A percentile compares a stretch with the other conserved stretches of the same genome.
These are phyloP conservation scores for Chrysoporthe deuterocubensis DNA, from an alignment of 2,329 filamentous ascomycete species.

Conservation along the genomic window DNA sequence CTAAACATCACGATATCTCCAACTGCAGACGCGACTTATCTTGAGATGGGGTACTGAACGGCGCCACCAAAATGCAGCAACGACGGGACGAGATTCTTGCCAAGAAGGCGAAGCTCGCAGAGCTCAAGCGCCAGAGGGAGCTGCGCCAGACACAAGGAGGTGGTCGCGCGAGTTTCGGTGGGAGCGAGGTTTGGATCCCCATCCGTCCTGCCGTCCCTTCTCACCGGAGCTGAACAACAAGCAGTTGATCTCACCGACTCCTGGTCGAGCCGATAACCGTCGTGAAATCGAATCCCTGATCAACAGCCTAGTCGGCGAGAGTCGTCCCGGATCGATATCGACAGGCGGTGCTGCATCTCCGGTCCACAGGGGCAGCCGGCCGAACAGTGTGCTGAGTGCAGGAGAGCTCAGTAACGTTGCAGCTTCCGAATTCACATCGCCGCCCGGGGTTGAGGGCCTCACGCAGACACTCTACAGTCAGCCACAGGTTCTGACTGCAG, in stretches of 20 bases:
- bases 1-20: neutral
- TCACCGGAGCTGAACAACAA: slow-evolving; percentile 25
- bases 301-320: slow-evolving; percentile 79
- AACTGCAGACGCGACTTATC: slow-evolving; percentile 26
- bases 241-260: slow-evolving; percentile 71
- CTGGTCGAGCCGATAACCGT: slow-evolving; percentile 69
- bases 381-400: slow-evolving; percentile 83
- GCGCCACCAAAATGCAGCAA: slow-evolving; percentile 65
- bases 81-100: slow-evolving; percentile 94
- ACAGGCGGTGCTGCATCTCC: slow-evolving; percentile 69
- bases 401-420: slow-evolving; percentile 79
- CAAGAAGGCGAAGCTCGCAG: slow-evolving; percentile 95
- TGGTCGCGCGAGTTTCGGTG: slow-evolving; percentile 69
- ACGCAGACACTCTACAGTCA: slow-evolving; percentile 41
- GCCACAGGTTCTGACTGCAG: slow-evolving; percentile 74
- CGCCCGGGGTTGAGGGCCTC: slow-evolving; percentile 45
- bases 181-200: slow-evolving; percentile 67
- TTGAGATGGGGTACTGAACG: slow-evolving; percentile 53
- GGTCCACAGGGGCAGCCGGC: slow-evolving; percentile 72
- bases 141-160: slow-evolving; percentile 75
- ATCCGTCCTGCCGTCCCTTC: slow-evolving; percentile 16
- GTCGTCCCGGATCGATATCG: slow-evolving; percentile 70
- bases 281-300: slow-evolving; percentile 86
- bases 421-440: slow-evolving; percentile 59
- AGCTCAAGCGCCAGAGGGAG: slow-evolving; percentile 91